phyloP scores from a whole-genome alignment of 768 basidiomycete species.

The Pulveroboletus sp. region DNA sequence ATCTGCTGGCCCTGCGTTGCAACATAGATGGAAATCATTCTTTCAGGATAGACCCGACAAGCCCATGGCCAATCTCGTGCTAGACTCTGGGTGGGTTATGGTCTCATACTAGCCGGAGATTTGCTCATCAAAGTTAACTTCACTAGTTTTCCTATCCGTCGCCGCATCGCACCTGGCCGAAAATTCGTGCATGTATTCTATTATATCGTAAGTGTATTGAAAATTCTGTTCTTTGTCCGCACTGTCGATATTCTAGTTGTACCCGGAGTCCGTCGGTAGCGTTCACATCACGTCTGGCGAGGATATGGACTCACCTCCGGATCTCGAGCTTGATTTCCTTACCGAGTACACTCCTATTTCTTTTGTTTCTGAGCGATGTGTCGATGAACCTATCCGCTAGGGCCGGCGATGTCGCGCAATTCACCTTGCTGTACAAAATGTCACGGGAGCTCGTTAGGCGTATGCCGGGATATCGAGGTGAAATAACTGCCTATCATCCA shows the following conservation, averaged over 20 bases:
- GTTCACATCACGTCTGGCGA: conserved; percentile 45
- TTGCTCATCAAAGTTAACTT: neutral
- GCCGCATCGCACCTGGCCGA: conserved; percentile 9
- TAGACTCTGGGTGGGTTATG: conserved; percentile 38
- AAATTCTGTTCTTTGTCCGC: neutral
- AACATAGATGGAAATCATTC: conserved; percentile 48
- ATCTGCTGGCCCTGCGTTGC: conserved; percentile 44
- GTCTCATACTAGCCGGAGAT: too few relatives aligned
- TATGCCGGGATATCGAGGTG: conserved; percentile 34
- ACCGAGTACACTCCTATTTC: conserved; percentile 33
- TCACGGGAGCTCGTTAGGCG: conserved; percentile 51
- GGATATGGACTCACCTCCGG: conserved; percentile 39
- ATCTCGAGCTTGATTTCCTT: conserved; percentile 46
- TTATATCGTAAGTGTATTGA: conserved; percentile 29
- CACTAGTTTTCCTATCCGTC: conserved; percentile 26
- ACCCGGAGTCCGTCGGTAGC: conserved; percentile 45
- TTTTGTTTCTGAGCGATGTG: neutral
- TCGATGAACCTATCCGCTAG: neutral
- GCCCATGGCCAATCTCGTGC: conserved; percentile 44
- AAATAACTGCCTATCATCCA: conserved; percentile 14
- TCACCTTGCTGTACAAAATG: conserved; percentile 55
- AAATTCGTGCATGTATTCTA: conserved; percentile 30
- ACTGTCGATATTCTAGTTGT: conserved; percentile 22
- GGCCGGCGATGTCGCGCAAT: conserved; percentile 38
- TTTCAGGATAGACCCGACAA: conserved; percentile 55